These are phyloP conservation scores for Botrytis cinerea DNA, from an alignment of 2,329 filamentous ascomycete genomes.

Conservation along the genomic window DNA sequence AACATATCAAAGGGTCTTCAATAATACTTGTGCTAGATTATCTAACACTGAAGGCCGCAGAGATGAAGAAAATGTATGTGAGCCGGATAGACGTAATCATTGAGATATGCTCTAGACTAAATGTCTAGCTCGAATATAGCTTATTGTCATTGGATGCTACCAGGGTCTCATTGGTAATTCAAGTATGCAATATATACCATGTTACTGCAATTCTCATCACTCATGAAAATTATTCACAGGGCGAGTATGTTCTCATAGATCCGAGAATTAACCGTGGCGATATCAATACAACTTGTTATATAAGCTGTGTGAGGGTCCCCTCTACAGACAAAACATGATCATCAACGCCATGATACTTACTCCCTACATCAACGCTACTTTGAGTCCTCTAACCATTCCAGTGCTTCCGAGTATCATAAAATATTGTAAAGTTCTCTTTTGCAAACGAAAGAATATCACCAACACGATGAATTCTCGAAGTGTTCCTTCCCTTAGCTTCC, in stretches of 20 bases:
- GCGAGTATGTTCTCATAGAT: not conserved
- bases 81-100: not conserved
- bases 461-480: accelerated
- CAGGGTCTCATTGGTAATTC: not conserved
- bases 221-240: not conserved
- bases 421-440: not conserved
- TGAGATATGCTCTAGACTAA: not conserved
- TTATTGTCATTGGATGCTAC: not conserved
- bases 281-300: not conserved
- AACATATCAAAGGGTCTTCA: not conserved
- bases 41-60: not conserved
- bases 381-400: not conserved
- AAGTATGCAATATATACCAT: not conserved
- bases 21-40: not conserved
- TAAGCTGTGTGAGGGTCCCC: accelerated
- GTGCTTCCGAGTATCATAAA: not conserved
- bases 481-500: not conserved
- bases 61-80: not conserved
- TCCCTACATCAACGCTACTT: not conserved
- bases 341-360: not conserved
- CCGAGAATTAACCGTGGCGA: not conserved
- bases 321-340: not conserved
- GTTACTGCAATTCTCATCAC: not conserved
- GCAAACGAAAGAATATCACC: not conserved
- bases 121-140: not conserved